phyloP scores from a whole-genome alignment of 352 stramenopile species.

The Phytophthora fragariaefolia region DNA sequence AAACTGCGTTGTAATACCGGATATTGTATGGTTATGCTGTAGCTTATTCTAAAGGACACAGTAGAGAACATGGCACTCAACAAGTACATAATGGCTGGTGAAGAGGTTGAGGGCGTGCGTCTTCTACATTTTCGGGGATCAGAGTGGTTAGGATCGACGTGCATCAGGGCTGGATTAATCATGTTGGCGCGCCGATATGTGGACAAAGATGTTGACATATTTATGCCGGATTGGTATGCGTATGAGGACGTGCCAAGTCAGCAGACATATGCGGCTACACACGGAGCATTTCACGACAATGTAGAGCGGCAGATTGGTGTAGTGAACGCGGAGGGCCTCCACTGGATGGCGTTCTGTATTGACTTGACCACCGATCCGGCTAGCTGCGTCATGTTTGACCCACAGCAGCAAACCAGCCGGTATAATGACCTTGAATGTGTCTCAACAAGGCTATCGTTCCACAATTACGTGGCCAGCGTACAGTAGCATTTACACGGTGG shows the following conservation, averaged over 20 bases:
- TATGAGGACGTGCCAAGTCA: neutral
- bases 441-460: slow-evolving; percentile 1
- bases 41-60: neutral
- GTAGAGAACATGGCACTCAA: slow-evolving; percentile 14
- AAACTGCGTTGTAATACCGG: neutral
- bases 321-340: slow-evolving; percentile 1
- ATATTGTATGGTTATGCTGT: slow-evolving; percentile 12
- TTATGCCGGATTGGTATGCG: slow-evolving; percentile 7
- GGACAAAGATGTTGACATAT: neutral
- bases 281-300: slow-evolving; percentile 6
- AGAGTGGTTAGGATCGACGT: slow-evolving; percentile 10
- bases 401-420: neutral
- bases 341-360: slow-evolving; percentile 17
- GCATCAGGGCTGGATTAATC: slow-evolving; percentile 5
- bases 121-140: slow-evolving; percentile 9
- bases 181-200: neutral
- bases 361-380: neutral
- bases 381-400: slow-evolving; percentile 10
- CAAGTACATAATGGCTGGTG: neutral
- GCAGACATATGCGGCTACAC: neutral
- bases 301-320: neutral
- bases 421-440: neutral
- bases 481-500: neutral
- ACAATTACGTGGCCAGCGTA: neutral
- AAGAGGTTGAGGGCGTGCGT: slow-evolving; percentile 11